These are phyloP conservation scores for Erysiphe pulchra DNA, from an alignment of 2,329 filamentous ascomycete genomes.

Conservation along the genomic window DNA sequence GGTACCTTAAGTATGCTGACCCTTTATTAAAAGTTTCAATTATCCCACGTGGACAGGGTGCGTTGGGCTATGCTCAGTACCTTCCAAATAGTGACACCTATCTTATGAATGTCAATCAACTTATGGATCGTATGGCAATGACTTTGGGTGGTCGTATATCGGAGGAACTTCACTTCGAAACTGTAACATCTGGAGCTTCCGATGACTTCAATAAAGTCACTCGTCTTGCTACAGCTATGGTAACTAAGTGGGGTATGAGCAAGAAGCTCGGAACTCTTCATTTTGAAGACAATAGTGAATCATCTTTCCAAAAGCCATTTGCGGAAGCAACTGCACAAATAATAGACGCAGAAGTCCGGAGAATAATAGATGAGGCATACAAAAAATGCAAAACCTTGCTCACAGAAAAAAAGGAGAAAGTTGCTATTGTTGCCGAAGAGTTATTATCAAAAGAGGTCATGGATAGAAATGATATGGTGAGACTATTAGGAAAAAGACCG, in stretches of 20 bases:
- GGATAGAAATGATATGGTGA: conserved; percentile 71
- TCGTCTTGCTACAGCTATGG: conserved; percentile 86
- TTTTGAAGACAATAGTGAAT: conserved; percentile 62
- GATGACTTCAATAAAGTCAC: conserved; percentile 99
- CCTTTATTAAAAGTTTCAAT: conserved; percentile 95
- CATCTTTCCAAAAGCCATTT: conserved; percentile 69
- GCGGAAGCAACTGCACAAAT: conserved; percentile 78
- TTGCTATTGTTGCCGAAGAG: conserved; percentile 81
- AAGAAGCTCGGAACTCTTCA: conserved; percentile 79
- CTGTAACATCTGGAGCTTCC: conserved; percentile 78
- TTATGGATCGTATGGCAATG: conserved; percentile 99
- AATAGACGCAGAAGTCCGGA: conserved; percentile 76
- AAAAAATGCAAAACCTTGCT: conserved; percentile 68
- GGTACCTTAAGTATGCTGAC: conserved; percentile 93
- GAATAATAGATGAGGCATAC: conserved; percentile 83
- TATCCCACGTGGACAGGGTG: conserved; percentile 83
- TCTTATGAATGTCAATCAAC: conserved; percentile 80
- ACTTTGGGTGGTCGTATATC: conserved; percentile 85
- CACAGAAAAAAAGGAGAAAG: conserved; percentile 61
- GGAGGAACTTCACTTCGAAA: conserved; percentile 90
- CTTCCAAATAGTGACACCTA: conserved; percentile 81
- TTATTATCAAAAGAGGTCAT: conserved; percentile 78
- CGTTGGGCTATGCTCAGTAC: conserved; percentile 89
- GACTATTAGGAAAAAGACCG: conserved; percentile 60
- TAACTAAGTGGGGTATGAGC: conserved; percentile 98